Conservation (phyloP, 2,329 filamentous ascomycete genomes). For the Sporothrix luriei region DNA sequence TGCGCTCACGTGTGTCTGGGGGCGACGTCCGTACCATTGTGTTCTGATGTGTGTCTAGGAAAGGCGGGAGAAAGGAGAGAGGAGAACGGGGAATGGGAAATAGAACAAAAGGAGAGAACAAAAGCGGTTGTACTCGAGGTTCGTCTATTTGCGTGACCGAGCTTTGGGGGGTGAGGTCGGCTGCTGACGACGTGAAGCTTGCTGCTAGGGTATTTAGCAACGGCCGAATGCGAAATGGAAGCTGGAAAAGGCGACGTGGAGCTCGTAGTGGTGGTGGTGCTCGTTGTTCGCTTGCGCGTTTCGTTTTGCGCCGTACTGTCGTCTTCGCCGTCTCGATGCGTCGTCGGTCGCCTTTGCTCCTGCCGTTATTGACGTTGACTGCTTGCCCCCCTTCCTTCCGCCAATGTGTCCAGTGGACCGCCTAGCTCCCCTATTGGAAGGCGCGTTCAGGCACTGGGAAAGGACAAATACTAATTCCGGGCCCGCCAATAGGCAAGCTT, state of each 20-base stretch:
- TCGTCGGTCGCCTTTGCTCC: conserved; percentile 13
- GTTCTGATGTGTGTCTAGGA: not conserved
- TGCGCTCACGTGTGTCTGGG: not conserved
- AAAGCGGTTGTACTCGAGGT: not conserved
- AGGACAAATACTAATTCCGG: conserved; percentile 35
- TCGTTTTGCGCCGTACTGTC: conserved; percentile 15
- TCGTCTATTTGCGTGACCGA: not conserved
- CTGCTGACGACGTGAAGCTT: not conserved
- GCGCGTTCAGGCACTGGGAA: not conserved
- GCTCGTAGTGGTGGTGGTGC: conserved; percentile 1
- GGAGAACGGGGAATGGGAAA: not conserved
- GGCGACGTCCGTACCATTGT: conserved; percentile 25
- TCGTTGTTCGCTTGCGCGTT: not conserved
- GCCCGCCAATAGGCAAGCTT: not conserved
- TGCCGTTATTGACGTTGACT: conserved; percentile 23
- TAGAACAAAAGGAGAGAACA: not conserved
- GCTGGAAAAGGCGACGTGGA: conserved; percentile 19
- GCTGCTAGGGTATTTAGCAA: not conserved
- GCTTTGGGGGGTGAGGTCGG: conserved; percentile 2
- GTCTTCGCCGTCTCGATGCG: conserved; percentile 10
- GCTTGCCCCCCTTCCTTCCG: conserved; percentile 24
- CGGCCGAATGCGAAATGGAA: not conserved
- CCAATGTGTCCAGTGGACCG: conserved; percentile 30
- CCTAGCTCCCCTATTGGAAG: conserved; percentile 10
- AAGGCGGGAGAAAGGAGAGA: not conserved